Base-by-base conservation (phyloP, 257 asterid species). In the Jaltomata sinuosa region DNA sequence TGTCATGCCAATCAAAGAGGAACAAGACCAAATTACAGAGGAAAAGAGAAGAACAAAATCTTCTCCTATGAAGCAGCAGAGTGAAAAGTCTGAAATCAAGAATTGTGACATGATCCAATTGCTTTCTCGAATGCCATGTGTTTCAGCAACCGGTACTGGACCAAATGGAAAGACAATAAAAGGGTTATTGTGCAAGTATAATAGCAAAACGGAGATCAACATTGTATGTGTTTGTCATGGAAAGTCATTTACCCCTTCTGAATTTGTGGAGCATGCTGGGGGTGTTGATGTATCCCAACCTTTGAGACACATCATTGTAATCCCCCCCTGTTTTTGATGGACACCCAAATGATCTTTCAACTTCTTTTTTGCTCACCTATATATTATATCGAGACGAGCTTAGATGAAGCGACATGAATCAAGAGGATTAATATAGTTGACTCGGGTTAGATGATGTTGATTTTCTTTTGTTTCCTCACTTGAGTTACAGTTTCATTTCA, bases 191-290 rank as follows among this genome's bases (percentile, higher is more conserved):
- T 89, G 87, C 86, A 86, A 89, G 85, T 94, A 91, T 84, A 83
- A 91, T 0, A 87, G 83, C 36, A 74, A 27, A 40, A 65, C 82
- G 11, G 96, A 91, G 83, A 92, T 93, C 29, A 89, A 89, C 85
- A 93, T 94, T 18, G 85, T 90, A 19, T 93, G 98, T 22, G 90
- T 91, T 54, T 94, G 98, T 89, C 98, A 94, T 53, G 91, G 96
- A 69, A 89, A 79, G 19, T 88, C 90, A 2, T 90, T 93, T 83
- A 79, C 96, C 1, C 97, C 97, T 0, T 91, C 97, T 5, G 94
- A 81, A 87, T 94, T 94, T 71, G 94, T 94, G 78, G 92, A 92
- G 91, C 98, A 94, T 57, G 96, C 98, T 2, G 98, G 97, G 55
- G 93, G 94, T 10, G 83, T 84, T 2, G 87, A 90, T 62, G 27